Conservation (phyloP, 75 land plant genomes). For the Cupressus sempervirens region DNA sequence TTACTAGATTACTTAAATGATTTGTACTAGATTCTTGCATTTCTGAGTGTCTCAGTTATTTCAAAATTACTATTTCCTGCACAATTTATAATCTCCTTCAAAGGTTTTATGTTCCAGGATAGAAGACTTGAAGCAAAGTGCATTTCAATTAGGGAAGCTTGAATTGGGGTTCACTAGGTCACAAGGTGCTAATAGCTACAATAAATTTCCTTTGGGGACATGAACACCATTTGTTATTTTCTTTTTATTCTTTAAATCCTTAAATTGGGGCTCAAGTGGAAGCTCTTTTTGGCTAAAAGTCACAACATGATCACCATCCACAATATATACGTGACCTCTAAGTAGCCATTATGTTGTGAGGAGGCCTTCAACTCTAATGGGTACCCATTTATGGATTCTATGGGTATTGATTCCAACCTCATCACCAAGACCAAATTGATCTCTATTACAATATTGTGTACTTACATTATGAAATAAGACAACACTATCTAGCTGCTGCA, state of each 20-base stretch:
- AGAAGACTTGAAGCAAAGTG: too few relatives aligned
- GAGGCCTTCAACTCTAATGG: conserved; percentile 97
- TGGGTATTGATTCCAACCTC: conserved; percentile 99
- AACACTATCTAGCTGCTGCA: conserved; percentile 89
- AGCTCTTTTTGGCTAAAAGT: conserved; percentile 68
- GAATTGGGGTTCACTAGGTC: too few relatives aligned
- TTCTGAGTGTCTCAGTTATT: too few relatives aligned
- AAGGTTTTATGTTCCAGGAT: too few relatives aligned
- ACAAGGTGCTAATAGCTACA: too few relatives aligned
- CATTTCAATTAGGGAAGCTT: too few relatives aligned
- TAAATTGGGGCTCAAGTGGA: background rate
- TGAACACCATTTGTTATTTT: background rate
- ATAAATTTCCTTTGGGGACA: too few relatives aligned
- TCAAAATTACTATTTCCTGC: too few relatives aligned
- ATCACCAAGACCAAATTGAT: conserved; percentile 97
- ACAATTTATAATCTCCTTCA: too few relatives aligned
- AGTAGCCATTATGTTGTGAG: conserved; percentile 88
- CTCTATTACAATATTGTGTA: conserved; percentile 93
- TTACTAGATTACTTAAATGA: too few relatives aligned
- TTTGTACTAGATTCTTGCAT: too few relatives aligned
- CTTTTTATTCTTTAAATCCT: background rate
- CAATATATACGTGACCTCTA: conserved; percentile 81
- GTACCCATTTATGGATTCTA: conserved; percentile 96
- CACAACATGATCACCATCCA: conserved; percentile 85
- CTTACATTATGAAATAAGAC: conserved; percentile 97